Conservation (phyloP, 257 asterid genomes). For the Cruciata laevipes region DNA sequence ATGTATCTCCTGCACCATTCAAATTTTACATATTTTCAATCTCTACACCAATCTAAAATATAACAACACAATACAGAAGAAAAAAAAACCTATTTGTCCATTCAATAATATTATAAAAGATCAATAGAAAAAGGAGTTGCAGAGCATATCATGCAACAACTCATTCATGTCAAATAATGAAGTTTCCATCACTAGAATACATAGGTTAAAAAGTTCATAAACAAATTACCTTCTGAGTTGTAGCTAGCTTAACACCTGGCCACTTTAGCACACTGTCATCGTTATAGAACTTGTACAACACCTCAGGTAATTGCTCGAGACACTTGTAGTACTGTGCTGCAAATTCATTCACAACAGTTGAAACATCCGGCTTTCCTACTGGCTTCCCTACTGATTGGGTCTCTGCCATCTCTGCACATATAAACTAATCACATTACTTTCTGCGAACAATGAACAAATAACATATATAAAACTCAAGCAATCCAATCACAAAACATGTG, state of each 20-base stretch:
- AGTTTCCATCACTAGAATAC: not conserved
- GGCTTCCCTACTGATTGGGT: constrained; percentile 5
- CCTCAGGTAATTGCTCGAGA: constrained; percentile 29
- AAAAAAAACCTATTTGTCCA: too few species aligned
- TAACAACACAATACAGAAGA: not conserved
- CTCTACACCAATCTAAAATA: not conserved
- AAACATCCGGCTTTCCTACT: constrained; percentile 11
- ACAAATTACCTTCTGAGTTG: constrained; percentile 38
- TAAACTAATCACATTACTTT: not conserved
- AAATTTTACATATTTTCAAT: not conserved
- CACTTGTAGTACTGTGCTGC: constrained; percentile 32
- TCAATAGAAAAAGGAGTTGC: not conserved
- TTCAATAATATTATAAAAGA: too few species aligned
- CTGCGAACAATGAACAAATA: not conserved
- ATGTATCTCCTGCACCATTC: constrained; percentile 41
- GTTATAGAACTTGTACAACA: constrained; percentile 36
- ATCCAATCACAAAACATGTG: not conserved
- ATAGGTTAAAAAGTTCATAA: not conserved
- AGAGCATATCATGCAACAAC: too few species aligned
- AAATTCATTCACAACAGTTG: constrained; percentile 31
- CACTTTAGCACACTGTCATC: constrained; percentile 41
- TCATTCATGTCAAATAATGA: not conserved
- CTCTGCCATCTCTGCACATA: constrained; percentile 41
- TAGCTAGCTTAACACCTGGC: constrained; percentile 29
- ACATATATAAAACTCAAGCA: not conserved